These are phyloP conservation scores for Talaromyces rugulosus DNA, from an alignment of 2,329 filamentous ascomycete genomes.

Conservation along the genomic window DNA sequence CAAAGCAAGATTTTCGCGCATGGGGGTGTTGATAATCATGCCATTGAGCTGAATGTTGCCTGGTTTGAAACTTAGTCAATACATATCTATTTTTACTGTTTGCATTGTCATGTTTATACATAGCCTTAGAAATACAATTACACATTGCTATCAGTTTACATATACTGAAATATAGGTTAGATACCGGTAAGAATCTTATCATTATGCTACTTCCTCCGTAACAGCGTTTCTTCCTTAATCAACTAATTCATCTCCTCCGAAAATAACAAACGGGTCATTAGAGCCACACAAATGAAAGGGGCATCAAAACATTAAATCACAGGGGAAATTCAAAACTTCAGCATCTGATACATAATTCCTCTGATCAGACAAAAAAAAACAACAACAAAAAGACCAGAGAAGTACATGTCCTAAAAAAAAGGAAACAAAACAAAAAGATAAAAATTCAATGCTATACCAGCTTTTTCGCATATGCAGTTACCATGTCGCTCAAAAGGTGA, in stretches of 20 bases:
- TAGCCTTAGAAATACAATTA: background rate
- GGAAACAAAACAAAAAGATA: background rate
- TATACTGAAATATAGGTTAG: background rate
- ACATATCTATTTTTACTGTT: background rate
- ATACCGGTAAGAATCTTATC: background rate
- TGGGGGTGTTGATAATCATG: slow-evolving; percentile 21
- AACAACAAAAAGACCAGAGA: background rate
- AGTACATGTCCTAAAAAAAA: background rate
- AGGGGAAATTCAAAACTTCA: background rate
- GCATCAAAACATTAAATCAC: slow-evolving; percentile 2
- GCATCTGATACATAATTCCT: background rate
- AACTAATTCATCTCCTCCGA: background rate
- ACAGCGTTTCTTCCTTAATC: background rate
- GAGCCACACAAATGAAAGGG: background rate
- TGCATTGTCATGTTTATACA: background rate
- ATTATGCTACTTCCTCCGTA: background rate
- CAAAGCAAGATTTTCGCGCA: slow-evolving; percentile 33
- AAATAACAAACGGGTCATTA: background rate
- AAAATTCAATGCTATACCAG: background rate
- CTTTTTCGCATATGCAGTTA: background rate
- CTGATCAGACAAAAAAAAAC: background rate
- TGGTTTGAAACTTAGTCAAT: slow-evolving; percentile 23
- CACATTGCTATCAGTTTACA: background rate
- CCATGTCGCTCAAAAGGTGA: slow-evolving; percentile 3
- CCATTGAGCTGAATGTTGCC: slow-evolving; percentile 29